Evolutionary conservation across 2,329 filamentous ascomycete species (phyloP), one percentile per base, ranked within the genome.

Genomic region (Lasiodiplodia citricola): DNA sequence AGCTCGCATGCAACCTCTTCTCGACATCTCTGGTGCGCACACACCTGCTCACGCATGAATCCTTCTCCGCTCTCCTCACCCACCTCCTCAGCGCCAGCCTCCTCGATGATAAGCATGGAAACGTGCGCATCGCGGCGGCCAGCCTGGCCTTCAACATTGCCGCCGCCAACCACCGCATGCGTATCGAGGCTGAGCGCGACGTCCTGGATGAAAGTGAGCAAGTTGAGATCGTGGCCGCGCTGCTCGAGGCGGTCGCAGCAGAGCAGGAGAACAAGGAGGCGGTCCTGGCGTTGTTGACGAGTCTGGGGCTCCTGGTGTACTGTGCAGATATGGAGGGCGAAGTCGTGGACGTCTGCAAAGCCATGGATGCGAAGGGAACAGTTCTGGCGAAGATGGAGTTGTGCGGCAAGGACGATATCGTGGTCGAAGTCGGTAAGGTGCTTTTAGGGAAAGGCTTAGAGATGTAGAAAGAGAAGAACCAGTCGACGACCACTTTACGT

Each of bases 1-100:
- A 97, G 73, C 86, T 95, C 75, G 86, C 88, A 1, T 96, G 93
- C 81, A 97, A 97, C 75, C 83, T 97, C 52, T 97, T 97, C 81
- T 90, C 88, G 0, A 91, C 90, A 0, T 86, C 88, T 0, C 83
- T 97, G 0, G 96, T 91, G 74, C 84, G 89, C 0, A 85, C 88
- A 2, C 86, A 90, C 70, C 83, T 94, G 10, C 82, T 92, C 7
- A 78, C 81, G 65, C 94, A 62, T 1, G 23, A 71, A 35, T 2
- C 47, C 62, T 68, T 77, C 2, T 67, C 74, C 25, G 86, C 88
- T 6, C 77, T 82, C 1, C 83, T 88, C 0, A 82, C 95, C 35
- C 88, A 92, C 1, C 84, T 97, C 16, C 86, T 96, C 23, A 92
- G 92, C 0, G 88, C 89, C 1, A 93, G 91, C 70, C 89, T 98